Conservation (phyloP, 345 rosid genomes). For the Eutrema japonicum region DNA sequence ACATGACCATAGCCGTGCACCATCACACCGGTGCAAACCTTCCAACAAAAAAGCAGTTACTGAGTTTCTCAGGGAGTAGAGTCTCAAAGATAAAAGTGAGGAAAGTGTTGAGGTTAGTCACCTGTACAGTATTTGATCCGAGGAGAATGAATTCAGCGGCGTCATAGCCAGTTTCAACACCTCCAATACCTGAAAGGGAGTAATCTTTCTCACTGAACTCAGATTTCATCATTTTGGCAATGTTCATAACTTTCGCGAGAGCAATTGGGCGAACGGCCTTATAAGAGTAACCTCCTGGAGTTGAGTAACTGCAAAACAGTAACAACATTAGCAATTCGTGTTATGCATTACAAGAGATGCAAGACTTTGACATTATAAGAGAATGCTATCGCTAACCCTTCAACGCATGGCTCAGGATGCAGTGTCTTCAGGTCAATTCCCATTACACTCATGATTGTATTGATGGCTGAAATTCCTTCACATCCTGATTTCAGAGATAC, state of each 20-base stretch:
- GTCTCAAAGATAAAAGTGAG: not conserved
- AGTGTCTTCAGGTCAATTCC: conserved; percentile 82
- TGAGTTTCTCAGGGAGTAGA: conserved; percentile 2
- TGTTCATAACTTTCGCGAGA: conserved; percentile 85
- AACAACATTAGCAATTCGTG: conserved; percentile 12
- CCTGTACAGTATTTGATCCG: conserved; percentile 96
- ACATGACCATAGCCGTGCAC: conserved; percentile 95
- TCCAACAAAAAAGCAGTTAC: conserved; percentile 18
- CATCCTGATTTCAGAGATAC: conserved; percentile 80
- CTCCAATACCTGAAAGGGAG: conserved; percentile 96
- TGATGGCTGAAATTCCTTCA: conserved; percentile 88
- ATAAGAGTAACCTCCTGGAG: conserved; percentile 95
- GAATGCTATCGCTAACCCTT: conserved; percentile 68
- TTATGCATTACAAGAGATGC: conserved; percentile 8
- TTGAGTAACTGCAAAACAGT: conserved; percentile 70
- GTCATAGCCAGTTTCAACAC: conserved; percentile 91
- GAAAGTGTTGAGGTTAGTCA: conserved; percentile 31
- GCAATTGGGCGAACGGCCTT: conserved; percentile 98
- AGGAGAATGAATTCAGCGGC: conserved; percentile 96
- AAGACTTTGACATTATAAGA: conserved; percentile 30
- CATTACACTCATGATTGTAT: conserved; percentile 98
- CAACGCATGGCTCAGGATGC: conserved; percentile 96
- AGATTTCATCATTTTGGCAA: conserved; percentile 85
- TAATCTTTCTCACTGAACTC: conserved; percentile 60
- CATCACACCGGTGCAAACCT: conserved; percentile 99